Base-by-base conservation (phyloP, 2,329 filamentous ascomycete genomes). In the Camptophora hylomeconis region DNA sequence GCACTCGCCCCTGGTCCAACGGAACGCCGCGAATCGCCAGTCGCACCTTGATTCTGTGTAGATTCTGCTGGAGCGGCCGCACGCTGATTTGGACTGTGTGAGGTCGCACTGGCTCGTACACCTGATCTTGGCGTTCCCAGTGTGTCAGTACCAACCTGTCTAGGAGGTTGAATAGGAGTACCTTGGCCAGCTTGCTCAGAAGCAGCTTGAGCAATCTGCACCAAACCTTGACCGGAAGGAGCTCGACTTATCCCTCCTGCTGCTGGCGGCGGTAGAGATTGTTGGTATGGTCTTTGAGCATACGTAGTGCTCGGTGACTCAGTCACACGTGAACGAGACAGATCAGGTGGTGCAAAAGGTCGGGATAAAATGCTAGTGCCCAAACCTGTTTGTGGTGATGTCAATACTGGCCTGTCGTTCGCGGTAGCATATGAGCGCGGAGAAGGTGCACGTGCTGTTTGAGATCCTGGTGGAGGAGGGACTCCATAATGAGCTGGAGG, bases 1-100 rank as follows among this genome's bases (percentile, higher is more conserved):
- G 79, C 77, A 45, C 80, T 84, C 3, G 79, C 79, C n/a, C 77
- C 77, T 28, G 67, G 69, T 28, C 38, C 42, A 21, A 24, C 23
- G n/a, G n/a, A n/a, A n/a, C 3, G 22, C 26, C 5, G 29, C 20
- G n/a, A 24, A 26, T 13, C 29, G 22, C 12, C 29, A 5, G 7
- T 31, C 29, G 12, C 24, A 17, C 14, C n/a, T 21, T 26, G n/a
- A n/a, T n/a, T n/a, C n/a, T n/a, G n/a, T n/a, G n/a, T 23, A n/a
- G 10, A 13, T 13, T 23, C n/a, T 5, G n/a, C 5, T 5, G 21
- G 21, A 23, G 6, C 6, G 21, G 5, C 6, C 5, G 14, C 21
- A 13, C 14, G n/a, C 21, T 11, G 21, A n/a, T 6, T 6, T 13
- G 5, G 21, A 13, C 5, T 5, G 21, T 23, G 10, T n/a, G 11